Evolutionary conservation across 352 stramenopile genomes (phyloP).

Genomic region (Globisporangium takayamanum): DNA sequence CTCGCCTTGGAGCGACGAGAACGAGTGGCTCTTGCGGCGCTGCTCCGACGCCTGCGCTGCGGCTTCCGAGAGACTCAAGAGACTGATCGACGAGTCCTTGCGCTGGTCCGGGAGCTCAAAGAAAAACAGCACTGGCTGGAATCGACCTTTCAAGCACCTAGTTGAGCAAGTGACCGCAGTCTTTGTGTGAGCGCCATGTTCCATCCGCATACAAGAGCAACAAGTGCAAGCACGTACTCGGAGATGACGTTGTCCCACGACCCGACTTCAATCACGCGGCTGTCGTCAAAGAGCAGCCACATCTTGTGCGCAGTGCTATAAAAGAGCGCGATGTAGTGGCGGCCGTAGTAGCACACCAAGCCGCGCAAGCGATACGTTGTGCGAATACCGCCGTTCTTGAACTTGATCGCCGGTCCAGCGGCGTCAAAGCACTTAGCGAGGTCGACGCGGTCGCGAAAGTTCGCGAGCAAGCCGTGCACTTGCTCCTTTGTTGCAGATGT

Average conservation of each 20-base stretch:
- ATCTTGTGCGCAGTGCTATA: conserved; percentile 83
- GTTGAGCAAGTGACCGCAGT: background rate
- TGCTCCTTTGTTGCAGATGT: conserved; percentile 69
- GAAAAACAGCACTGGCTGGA: conserved; percentile 79
- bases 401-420: conserved; percentile 53
- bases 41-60: conserved; percentile 27
- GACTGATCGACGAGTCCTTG: conserved; percentile 75
- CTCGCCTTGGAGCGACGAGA: conserved; percentile 46
- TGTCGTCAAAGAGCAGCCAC: conserved; percentile 85
- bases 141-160: conserved; percentile 68
- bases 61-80: conserved; percentile 35
- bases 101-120: conserved; percentile 79
- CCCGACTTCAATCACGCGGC: conserved; percentile 67
- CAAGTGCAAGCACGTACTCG: conserved; percentile 23
- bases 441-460: conserved; percentile 63
- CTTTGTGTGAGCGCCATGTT: background rate
- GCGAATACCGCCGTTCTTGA: conserved; percentile 62
- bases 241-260: conserved; percentile 67
- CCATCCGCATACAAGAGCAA: background rate
- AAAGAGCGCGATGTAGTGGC: conserved; percentile 79
- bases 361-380: conserved; percentile 74
- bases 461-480: conserved; percentile 54
- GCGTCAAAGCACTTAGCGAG: conserved; percentile 71
- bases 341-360: conserved; percentile 83
- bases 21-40: conserved; percentile 50